Evolutionary conservation across 192 early-diverging fungal species (phyloP).

Genomic region (Coemansia sp.): DNA sequence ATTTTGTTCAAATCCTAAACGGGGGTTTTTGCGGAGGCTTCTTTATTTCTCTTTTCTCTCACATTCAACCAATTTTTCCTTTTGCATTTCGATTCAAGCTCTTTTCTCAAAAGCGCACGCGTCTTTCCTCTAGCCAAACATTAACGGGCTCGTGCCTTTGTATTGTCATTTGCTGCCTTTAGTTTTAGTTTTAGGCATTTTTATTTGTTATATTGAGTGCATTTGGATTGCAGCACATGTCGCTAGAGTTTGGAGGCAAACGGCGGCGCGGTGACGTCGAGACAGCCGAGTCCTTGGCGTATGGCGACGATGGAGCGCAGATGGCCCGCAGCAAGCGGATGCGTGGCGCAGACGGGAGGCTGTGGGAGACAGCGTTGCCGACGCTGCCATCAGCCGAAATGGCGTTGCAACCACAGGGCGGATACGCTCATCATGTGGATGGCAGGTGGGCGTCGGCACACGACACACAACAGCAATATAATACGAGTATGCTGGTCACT

Average conservation of each 20-base stretch:
- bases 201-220: neutral
- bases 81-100: neutral
- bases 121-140: neutral
- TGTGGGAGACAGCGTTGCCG: slow-evolving; percentile 9
- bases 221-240: slow-evolving; percentile 1
- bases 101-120: neutral
- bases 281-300: neutral
- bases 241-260: slow-evolving; percentile 4
- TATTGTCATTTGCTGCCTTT: neutral
- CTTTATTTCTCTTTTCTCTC: neutral
- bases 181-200: neutral
- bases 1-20: neutral
- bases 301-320: slow-evolving; percentile 6
- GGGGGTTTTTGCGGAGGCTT: neutral
- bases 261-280: slow-evolving; percentile 8
- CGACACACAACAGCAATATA: neutral
- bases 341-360: slow-evolving; percentile 12
- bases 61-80: neutral
- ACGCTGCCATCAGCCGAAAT: slow-evolving; percentile 1
- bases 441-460: slow-evolving; percentile 1
- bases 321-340: slow-evolving; percentile 14
- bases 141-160: neutral
- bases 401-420: neutral
- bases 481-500: slow-evolving; percentile 11
- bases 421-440: slow-evolving; percentile 1